Evolutionary conservation across 2,329 filamentous ascomycete species (phyloP).

Genomic region (Xylariaceae sp.): DNA sequence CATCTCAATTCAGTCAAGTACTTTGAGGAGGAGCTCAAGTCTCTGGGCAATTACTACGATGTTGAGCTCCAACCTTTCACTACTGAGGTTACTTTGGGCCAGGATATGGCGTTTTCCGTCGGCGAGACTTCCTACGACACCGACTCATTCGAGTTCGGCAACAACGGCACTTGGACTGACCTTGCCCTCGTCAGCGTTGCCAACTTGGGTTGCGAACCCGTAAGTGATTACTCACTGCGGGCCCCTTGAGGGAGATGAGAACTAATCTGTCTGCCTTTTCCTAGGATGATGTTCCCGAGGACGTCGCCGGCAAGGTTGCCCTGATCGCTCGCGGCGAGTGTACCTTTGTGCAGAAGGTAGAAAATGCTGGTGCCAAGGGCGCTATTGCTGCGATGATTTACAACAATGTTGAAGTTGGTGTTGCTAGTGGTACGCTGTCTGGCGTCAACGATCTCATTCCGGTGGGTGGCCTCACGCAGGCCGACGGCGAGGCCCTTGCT

Average conservation of each 20-base stretch:
- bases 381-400: slow-evolving; percentile 56
- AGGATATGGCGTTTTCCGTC: slow-evolving; percentile 18
- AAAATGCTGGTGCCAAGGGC: slow-evolving; percentile 51
- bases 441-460: slow-evolving; percentile 42
- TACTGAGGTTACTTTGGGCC: slow-evolving; percentile 25
- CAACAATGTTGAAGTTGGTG: slow-evolving; percentile 50
- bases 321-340: slow-evolving; percentile 56
- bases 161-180: slow-evolving; percentile 35
- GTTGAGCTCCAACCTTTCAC: slow-evolving; percentile 31
- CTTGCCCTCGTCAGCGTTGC: slow-evolving; percentile 42
- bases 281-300: slow-evolving; percentile 45
- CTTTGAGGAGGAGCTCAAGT: slow-evolving; percentile 33
- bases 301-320: slow-evolving; percentile 50
- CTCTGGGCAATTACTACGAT: slow-evolving; percentile 33
- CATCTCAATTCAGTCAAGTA: slow-evolving; percentile 35
- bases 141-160: slow-evolving; percentile 39
- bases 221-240: slow-evolving; percentile 8
- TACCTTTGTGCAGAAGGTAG: slow-evolving; percentile 54
- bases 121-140: slow-evolving; percentile 23
- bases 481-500: slow-evolving; percentile 33
- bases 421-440: slow-evolving; percentile 50
- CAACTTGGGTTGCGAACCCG: slow-evolving; percentile 48
- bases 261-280: not conserved
- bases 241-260: not conserved
- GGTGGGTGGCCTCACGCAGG: slow-evolving; percentile 45